Evolutionary conservation across 768 basidiomycete species (phyloP), one percentile per base, ranked within the genome.

Genomic region (Tylopilus intermedius): DNA sequence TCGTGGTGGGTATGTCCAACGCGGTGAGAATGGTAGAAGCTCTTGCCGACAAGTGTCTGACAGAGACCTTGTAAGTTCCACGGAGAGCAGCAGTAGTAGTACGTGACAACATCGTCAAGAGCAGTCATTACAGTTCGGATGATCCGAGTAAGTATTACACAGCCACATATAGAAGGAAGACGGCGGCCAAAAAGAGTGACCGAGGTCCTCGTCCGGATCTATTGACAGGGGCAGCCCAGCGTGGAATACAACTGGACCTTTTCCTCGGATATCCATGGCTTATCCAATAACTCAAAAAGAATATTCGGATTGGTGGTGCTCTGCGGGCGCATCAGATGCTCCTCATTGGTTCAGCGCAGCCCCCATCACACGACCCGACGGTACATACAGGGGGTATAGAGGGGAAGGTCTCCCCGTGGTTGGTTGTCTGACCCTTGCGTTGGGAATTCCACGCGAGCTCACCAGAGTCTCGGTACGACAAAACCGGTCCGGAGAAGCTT

Each of bases 11-110:
- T 51, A 92, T 80, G 58, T 81, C 83, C 47, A 91, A 66, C 1
- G 83, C 75, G 35, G 78, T 74, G 57, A 94, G 76, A 49, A 93
- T 72, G 42, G 71, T 69, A 7, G 90, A 81, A 3, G 88, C 90
- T 57, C 90, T 77, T 51, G 75, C 78, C 7, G 90, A 93, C 65
- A 90, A 67, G 37, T 68, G 61, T 57, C 84, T 81, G 53, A 42
- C 47, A 26, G 11, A 30, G 1, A 29, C 38, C 33, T 26, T 43
- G 33, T 44, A 58, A 14, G 47, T 53, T 24, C 35, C 43, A 40
- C 54, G 57, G 18, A 64, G 48, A 30, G 57, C 50, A 30, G 57
- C 50, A 0, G 22, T 22, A 24, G 62, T 6, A 24, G 51, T 61
- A 37, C 70, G 69, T 41, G 55, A 55, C 32, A 70, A 35, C 60